These are phyloP conservation scores for grape (Vitis vinifera) DNA, from an alignment of 164 flowering plant genomes.

Conservation along the genomic window ASM3070453v1 NC_081813.1:12075501-12076000, in stretches of 20 bases:
- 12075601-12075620: neutral
- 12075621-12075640: neutral
- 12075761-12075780: conserved; percentile 12
- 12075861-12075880: neutral
- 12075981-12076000: neutral
- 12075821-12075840: conserved; percentile 6
- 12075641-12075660: neutral
- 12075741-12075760: neutral
- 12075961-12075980: neutral
- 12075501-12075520: no score
- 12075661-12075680: conserved; percentile 14
- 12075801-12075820: neutral
- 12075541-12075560: no score
- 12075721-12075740: neutral
- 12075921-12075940: neutral
- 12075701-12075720: conserved; percentile 14
- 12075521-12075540: no score
- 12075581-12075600: no score
- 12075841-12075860: no score
- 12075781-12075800: neutral
- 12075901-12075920: neutral
- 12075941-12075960: no score
- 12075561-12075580: no score
- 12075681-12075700: conserved; percentile 21
- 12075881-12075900: no score